A percentile compares a stretch with the other conserved stretches of the same genome.
Evolutionary conservation across 2,329 filamentous ascomycete genomes (phyloP).

Genomic region (Davidsoniella virescens): DNA sequence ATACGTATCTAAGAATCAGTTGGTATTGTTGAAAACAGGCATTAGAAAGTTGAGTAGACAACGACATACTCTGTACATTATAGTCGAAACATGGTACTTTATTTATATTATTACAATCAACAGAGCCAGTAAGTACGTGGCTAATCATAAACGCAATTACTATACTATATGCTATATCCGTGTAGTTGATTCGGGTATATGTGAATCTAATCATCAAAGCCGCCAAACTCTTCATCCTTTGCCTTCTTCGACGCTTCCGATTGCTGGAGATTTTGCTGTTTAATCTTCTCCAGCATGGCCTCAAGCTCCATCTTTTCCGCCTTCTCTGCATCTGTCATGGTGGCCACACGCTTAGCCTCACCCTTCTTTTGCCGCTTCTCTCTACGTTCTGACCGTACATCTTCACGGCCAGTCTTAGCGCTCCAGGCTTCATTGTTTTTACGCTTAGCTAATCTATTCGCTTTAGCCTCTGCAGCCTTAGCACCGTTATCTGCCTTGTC

Average conservation of each 20-base stretch:
- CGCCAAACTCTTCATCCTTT: conserved; percentile 38
- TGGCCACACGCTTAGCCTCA: conserved; percentile 44
- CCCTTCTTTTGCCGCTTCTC: conserved; percentile 49
- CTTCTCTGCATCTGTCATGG: conserved; percentile 57
- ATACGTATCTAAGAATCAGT: neutral
- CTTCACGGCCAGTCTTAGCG: conserved; percentile 49
- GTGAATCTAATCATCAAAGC: conserved; percentile 34
- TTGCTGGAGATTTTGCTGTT: conserved; percentile 35
- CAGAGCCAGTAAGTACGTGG: neutral
- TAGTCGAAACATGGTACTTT: neutral
- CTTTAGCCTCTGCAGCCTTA: conserved; percentile 20
- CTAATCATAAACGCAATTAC: neutral
- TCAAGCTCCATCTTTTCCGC: conserved; percentile 45
- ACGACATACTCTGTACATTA: neutral
- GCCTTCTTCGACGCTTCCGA: conserved; percentile 17
- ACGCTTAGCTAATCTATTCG: conserved; percentile 32
- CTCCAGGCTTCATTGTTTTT: conserved; percentile 58
- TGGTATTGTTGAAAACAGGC: too few relatives aligned
- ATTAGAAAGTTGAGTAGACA: neutral
- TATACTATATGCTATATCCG: neutral
- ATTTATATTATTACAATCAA: neutral
- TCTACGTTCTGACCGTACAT: conserved; percentile 41
- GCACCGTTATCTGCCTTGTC: conserved; percentile 29
- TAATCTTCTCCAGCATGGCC: conserved; percentile 47
- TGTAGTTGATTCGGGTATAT: conserved; percentile 1